These are phyloP conservation scores for Anisodus acutangulus DNA, from an alignment of 257 asterid genomes.

Conservation along the genomic window DNA sequence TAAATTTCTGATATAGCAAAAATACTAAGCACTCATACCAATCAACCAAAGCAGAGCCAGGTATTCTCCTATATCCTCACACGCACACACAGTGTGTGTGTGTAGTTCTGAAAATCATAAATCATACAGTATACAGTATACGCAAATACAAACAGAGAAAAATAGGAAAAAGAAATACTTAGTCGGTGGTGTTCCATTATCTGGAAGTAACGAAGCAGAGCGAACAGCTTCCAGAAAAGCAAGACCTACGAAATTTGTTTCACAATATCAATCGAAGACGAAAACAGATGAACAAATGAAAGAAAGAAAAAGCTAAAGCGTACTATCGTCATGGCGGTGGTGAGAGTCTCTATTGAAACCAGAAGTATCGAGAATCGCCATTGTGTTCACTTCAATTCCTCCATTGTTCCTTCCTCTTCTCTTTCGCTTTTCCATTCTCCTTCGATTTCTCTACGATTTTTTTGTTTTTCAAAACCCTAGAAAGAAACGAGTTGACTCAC, in stretches of 20 bases:
- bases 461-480: conserved; percentile 51
- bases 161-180: conserved; percentile 40
- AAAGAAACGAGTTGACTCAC: not conserved
- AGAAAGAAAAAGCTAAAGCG: not conserved
- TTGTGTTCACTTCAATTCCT: conserved; percentile 79
- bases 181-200: conserved; percentile 67
- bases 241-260: conserved; percentile 54
- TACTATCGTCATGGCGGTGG: conserved; percentile 79
- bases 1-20: not conserved
- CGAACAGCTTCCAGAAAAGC: conserved; percentile 92
- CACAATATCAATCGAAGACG: not conserved
- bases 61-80: not conserved
- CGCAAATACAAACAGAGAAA: not conserved
- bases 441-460: not conserved
- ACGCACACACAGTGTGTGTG: not conserved
- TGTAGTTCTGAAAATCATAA: not conserved
- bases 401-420: conserved; percentile 40
- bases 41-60: not conserved
- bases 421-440: conserved; percentile 51
- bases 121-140: not conserved
- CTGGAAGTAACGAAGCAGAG: conserved; percentile 69
- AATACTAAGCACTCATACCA: not conserved
- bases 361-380: conserved; percentile 84
- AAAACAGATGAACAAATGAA: not conserved
- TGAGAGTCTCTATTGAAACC: conserved; percentile 63